Conservation (phyloP, 2,329 filamentous ascomycete genomes). For the Fusarium chaquense region DNA sequence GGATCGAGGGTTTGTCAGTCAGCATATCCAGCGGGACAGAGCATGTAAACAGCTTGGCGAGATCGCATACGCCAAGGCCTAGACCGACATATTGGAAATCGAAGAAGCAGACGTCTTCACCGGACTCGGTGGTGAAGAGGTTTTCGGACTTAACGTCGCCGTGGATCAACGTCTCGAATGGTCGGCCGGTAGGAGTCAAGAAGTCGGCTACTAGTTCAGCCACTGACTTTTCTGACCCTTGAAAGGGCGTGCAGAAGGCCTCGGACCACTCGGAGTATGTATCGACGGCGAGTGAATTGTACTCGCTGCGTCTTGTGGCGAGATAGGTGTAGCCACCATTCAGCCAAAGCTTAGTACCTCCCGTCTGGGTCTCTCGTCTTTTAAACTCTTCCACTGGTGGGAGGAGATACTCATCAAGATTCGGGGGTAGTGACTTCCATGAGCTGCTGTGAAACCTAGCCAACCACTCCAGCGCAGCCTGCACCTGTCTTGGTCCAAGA, state of each 20-base stretch:
- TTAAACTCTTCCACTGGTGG: constrained; percentile 68
- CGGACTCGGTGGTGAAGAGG: constrained; percentile 66
- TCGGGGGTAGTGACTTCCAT: constrained; percentile 54
- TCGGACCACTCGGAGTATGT: constrained; percentile 66
- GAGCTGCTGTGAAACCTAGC: constrained; percentile 70
- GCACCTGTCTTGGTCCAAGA: constrained; percentile 61
- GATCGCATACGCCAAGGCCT: constrained; percentile 73
- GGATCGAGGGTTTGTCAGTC: constrained; percentile 47
- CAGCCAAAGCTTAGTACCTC: constrained; percentile 62
- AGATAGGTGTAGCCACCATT: constrained; percentile 79
- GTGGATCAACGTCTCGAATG: constrained; percentile 70
- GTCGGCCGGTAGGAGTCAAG: constrained; percentile 59
- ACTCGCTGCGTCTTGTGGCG: constrained; percentile 70
- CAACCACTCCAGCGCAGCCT: constrained; percentile 71
- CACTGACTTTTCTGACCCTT: constrained; percentile 50
- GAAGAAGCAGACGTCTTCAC: constrained; percentile 70
- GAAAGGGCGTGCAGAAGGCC: constrained; percentile 57
- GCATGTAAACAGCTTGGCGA: constrained; percentile 76
- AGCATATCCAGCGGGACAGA: constrained; percentile 70
- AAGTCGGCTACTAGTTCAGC: constrained; percentile 66
- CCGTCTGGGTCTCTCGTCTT: constrained; percentile 38
- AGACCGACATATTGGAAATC: constrained; percentile 78
- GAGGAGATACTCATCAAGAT: constrained; percentile 56
- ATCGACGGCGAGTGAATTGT: constrained; percentile 60
- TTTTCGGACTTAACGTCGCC: constrained; percentile 79